Evolutionary conservation across 2,329 filamentous ascomycete genomes (phyloP).

Genomic region (Alternaria gaisen): DNA sequence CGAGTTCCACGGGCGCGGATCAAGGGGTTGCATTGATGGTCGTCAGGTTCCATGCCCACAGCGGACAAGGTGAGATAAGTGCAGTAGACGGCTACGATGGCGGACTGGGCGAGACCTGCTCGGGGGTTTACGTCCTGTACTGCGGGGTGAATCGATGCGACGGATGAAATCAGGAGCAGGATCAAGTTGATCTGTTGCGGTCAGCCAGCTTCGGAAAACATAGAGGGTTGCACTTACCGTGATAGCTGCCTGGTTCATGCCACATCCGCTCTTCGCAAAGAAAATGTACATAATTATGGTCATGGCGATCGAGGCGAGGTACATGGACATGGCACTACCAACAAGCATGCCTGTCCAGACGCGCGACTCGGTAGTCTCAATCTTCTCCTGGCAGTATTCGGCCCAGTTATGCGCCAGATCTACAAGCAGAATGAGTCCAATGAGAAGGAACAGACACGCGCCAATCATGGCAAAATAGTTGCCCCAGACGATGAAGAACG

Average conservation of each 20-base stretch:
- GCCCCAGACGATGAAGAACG: conserved; percentile 94
- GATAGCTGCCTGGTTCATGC: conserved; percentile 97
- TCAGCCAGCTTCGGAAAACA: conserved; percentile 2
- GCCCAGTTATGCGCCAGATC: conserved; percentile 97
- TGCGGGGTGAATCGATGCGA: conserved; percentile 86
- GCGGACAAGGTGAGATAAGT: conserved; percentile 98
- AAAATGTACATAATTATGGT: conserved; percentile 97
- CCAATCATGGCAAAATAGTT: conserved; percentile 90
- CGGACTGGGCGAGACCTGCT: conserved; percentile 94
- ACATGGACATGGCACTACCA: conserved; percentile 93
- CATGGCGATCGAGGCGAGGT: conserved; percentile 88
- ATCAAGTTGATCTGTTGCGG: conserved; percentile 75
- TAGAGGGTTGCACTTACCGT: conserved; percentile 61
- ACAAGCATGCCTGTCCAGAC: conserved; percentile 88
- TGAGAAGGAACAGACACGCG: conserved; percentile 91
- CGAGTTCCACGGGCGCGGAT: conserved; percentile 85
- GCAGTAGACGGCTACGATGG: conserved; percentile 97
- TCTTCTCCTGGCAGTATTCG: conserved; percentile 92
- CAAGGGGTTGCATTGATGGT: conserved; percentile 92
- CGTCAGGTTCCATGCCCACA: conserved; percentile 97
- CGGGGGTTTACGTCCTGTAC: conserved; percentile 93
- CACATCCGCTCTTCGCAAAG: conserved; percentile 82
- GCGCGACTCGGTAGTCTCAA: conserved; percentile 85
- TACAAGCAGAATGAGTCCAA: conserved; percentile 90
- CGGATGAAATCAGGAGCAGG: conserved; percentile 80